These are phyloP conservation scores for Picea abies DNA, from an alignment of 83 land plant genomes.

Conservation along the genomic window DNA sequence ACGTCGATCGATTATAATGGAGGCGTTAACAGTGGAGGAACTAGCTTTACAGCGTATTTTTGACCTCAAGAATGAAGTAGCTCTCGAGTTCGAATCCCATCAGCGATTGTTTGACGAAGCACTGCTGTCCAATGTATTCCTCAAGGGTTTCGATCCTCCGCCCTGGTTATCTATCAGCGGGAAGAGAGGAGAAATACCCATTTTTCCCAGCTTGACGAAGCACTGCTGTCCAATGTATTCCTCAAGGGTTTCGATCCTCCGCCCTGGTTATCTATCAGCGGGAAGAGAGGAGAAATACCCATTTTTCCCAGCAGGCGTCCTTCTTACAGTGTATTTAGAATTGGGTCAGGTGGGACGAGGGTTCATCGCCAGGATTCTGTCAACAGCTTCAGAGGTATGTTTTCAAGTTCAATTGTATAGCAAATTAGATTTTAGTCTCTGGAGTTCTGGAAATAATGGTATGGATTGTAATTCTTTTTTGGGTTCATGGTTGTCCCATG, in stretches of 20 bases:
- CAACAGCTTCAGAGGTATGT: not conserved
- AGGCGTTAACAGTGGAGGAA: not conserved
- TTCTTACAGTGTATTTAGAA: not conserved
- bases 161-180: not conserved
- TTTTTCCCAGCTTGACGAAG: too few species aligned
- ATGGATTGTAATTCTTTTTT: not conserved
- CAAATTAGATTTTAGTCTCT: too few species aligned
- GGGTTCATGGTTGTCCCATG: too few species aligned
- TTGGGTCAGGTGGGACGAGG: not conserved
- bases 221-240: too few species aligned
- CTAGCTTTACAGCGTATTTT: not conserved
- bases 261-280: too few species aligned
- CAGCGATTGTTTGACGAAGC: not conserved
- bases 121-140: not conserved
- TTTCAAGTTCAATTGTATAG: not conserved
- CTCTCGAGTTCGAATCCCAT: conserved; percentile 5
- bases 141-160: not conserved
- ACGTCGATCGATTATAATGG: not conserved
- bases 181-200: too few species aligned
- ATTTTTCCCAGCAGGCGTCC: too few species aligned
- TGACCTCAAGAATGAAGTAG: conserved; percentile 2
- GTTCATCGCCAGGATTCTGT: not conserved
- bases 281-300: too few species aligned
- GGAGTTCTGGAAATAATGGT: not conserved
- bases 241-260: too few species aligned